Evolutionary conservation across 2,329 filamentous ascomycete genomes (phyloP), one percentile per base, ranked within the genome.

Genomic region (Aureobasidium leucospermi): DNA sequence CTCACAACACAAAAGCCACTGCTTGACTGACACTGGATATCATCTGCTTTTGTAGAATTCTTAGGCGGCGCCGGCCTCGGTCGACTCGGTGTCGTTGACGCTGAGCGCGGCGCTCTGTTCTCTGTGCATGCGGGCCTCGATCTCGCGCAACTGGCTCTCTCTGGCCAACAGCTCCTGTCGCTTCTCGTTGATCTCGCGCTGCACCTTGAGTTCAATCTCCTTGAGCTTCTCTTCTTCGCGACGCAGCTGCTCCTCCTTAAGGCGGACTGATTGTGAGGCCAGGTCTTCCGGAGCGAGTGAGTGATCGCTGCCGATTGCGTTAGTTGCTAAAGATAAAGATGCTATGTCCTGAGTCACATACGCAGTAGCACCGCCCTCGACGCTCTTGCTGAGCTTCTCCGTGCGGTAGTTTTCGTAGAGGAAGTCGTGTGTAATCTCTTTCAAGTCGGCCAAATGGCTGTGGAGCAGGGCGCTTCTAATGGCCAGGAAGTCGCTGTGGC

Each of bases 371-470:
- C 89, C 89, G 75, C 90, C 90, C 73, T 96, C 92, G 68, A 99
- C 94, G 74, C 91, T 96, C 90, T 97, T 99, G 81, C 90, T 96
- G 70, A 99, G 89, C 82, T 97, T 97, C 89, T 99, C 94, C 72
- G 94, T 99, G 90, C 94, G 91, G 84, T 99, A 99, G 80, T 99
- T 99, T 76, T 99, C 94, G 79, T 99, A 99, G 65, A 99, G 81
- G 87, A 99, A 99, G 77, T 99, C 94, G 77, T 99, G 94, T 56
- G 94, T 99, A 73, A 99, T 99, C 77, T 99, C 94, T 86, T 99
- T 99, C 70, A 99, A 80, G 75, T 99, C 94, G 63, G 94, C 94
- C 73, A 99, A 80, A 81, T 99, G 94, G 78, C 91, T 96, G 83
- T 99, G 94, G 63, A 99, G 84, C 60, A 99, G 86, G 59, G 94